Evolutionary conservation across 2,329 filamentous ascomycete species (phyloP).

Genomic region (Colletotrichum lini): DNA sequence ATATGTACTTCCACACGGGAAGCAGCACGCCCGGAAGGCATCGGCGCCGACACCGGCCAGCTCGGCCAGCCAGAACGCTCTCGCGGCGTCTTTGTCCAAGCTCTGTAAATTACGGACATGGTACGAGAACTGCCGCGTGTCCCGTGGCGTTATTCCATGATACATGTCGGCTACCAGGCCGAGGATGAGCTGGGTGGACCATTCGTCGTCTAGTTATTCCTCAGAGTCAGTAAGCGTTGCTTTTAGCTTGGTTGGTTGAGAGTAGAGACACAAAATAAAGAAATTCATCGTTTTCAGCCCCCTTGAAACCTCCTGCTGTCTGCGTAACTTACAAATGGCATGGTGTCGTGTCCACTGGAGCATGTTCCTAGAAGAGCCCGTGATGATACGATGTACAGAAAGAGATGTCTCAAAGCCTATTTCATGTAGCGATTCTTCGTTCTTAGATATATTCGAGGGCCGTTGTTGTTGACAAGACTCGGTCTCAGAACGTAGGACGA

Average conservation of each 20-base stretch:
- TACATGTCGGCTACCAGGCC: background rate
- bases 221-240: no score
- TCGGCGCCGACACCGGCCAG: background rate
- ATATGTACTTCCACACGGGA: background rate
- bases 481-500: background rate
- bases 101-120: background rate
- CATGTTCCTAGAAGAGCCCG: background rate
- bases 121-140: background rate
- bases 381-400: background rate
- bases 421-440: no score
- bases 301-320: no score
- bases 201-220: background rate
- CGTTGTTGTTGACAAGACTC: background rate
- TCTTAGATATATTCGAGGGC: no score
- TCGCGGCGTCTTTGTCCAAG: background rate
- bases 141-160: background rate
- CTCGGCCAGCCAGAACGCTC: background rate
- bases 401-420: background rate
- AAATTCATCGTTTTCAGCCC: no score
- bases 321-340: background rate
- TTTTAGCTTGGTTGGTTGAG: no score
- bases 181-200: background rate
- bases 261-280: no score
- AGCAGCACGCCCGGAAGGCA: background rate
- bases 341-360: background rate